Evolutionary conservation across 805 yeast genomes (phyloP).

Genomic region (Ogataea dorogensis): DNA sequence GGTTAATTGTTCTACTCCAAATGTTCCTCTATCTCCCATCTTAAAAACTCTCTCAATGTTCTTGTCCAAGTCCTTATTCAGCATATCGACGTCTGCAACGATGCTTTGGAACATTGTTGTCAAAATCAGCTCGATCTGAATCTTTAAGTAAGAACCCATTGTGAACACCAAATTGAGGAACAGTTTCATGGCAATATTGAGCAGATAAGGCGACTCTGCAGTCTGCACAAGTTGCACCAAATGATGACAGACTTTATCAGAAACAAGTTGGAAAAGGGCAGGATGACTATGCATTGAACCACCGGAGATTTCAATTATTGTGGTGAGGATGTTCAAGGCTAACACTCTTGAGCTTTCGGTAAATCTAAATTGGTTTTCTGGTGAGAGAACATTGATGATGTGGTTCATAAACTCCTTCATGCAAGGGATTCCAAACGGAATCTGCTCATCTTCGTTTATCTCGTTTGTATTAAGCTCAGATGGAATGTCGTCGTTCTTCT

Average conservation of each 20-base stretch:
- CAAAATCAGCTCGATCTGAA: conserved; percentile 77
- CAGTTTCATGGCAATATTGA: conserved; percentile 73
- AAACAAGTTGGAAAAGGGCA: conserved; percentile 60
- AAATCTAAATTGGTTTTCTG: conserved; percentile 78
- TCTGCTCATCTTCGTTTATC: conserved; percentile 33
- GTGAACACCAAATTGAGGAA: conserved; percentile 71
- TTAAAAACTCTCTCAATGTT: conserved; percentile 31
- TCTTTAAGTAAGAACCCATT: conserved; percentile 61
- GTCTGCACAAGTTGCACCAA: conserved; percentile 76
- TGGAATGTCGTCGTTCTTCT: not conserved
- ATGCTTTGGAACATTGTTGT: conserved; percentile 55
- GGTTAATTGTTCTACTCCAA: conserved; percentile 26
- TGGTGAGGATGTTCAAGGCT: conserved; percentile 72
- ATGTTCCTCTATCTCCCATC: conserved; percentile 27
- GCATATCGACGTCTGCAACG: conserved; percentile 25
- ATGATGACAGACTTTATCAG: conserved; percentile 84
- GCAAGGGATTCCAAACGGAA: conserved; percentile 70
- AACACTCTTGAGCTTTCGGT: conserved; percentile 84
- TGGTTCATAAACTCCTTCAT: conserved; percentile 75
- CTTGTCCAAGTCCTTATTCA: conserved; percentile 29
- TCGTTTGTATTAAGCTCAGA: not conserved
- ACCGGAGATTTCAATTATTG: conserved; percentile 82
- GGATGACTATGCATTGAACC: conserved; percentile 58
- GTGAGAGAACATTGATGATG: conserved; percentile 75
- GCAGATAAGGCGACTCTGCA: conserved; percentile 66